Conservation (phyloP, 257 asterid genomes). For the Solanum ossicruentum region DNA sequence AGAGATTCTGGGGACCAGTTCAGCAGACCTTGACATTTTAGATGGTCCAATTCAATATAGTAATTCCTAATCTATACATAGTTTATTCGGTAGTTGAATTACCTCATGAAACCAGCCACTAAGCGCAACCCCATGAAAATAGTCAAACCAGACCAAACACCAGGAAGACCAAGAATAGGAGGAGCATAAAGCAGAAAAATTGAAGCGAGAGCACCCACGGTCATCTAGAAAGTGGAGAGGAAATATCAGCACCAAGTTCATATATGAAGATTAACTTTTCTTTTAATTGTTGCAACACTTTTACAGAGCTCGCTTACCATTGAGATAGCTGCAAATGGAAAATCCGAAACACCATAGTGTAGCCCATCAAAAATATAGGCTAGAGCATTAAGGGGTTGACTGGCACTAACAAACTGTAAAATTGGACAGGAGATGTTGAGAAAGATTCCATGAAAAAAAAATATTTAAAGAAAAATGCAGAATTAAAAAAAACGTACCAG, state of each 20-base stretch:
- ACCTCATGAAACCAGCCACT: slow-evolving; percentile 28
- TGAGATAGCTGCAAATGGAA: slow-evolving; percentile 28
- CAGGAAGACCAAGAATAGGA: slow-evolving; percentile 22
- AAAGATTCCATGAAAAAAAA: background rate
- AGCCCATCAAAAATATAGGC: slow-evolving; percentile 38
- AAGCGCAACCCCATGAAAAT: slow-evolving; percentile 30
- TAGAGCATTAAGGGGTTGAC: slow-evolving; percentile 32
- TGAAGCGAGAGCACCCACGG: slow-evolving; percentile 27
- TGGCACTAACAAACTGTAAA: slow-evolving; percentile 33
- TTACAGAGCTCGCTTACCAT: slow-evolving; percentile 13
- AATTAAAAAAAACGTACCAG: slow-evolving; percentile 9
- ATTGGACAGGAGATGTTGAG: background rate
- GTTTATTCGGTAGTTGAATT: background rate
- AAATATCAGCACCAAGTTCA: background rate
- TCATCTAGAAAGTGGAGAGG: slow-evolving; percentile 13
- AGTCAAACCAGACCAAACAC: slow-evolving; percentile 37
- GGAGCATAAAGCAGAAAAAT: slow-evolving; percentile 29
- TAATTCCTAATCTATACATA: background rate
- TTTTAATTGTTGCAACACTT: background rate
- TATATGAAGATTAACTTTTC: background rate
- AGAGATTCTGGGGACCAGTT: background rate
- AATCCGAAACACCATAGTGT: slow-evolving; percentile 37
- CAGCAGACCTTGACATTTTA: background rate
- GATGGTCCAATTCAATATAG: background rate
- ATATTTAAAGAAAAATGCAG: background rate